These are phyloP conservation scores for Kappamyces sp. DNA, from an alignment of 192 early-diverging fungal genomes.

Conservation along the genomic window DNA sequence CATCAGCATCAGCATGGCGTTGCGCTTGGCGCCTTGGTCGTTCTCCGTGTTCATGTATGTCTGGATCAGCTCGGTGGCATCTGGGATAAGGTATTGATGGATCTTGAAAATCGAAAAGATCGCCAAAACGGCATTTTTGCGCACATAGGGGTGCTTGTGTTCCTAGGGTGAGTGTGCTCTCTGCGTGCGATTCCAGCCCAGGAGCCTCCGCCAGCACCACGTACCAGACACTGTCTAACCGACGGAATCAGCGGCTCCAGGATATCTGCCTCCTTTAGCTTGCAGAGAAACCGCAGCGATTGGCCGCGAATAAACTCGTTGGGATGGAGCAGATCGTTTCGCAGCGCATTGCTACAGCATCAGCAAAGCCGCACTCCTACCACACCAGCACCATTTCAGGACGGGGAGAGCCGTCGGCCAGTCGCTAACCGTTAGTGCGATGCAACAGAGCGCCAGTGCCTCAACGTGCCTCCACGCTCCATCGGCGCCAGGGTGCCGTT, in stretches of 20 bases:
- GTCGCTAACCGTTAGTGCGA: slow-evolving; percentile 31
- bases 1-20: slow-evolving; percentile 90
- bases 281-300: slow-evolving; percentile 90
- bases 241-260: slow-evolving; percentile 91
- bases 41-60: slow-evolving; percentile 61
- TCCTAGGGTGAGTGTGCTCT: slow-evolving; percentile 42
- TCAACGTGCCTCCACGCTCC: slow-evolving; percentile 76
- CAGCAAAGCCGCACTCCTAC: slow-evolving; percentile 33
- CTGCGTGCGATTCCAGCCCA: slow-evolving; percentile 9
- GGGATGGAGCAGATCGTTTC: slow-evolving; percentile 95
- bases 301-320: slow-evolving; percentile 97
- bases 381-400: slow-evolving; percentile 84
- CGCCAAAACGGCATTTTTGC: slow-evolving; percentile 95
- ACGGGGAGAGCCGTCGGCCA: not conserved
- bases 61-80: slow-evolving; percentile 85
- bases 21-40: slow-evolving; percentile 87
- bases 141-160: slow-evolving; percentile 95
- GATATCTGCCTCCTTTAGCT: slow-evolving; percentile 89
- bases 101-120: slow-evolving; percentile 83
- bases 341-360: slow-evolving; percentile 69
- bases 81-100: slow-evolving; percentile 89
- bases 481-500: slow-evolving; percentile 48
- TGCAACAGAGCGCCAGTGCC: too few species aligned
- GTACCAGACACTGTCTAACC: slow-evolving; percentile 76
- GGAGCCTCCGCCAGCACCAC: not conserved